Percentiles rank a stretch among this genome's conserved stretches.
Conservation (phyloP, 352 stramenopile genomes). For the Phytophthora fragariae region DNA sequence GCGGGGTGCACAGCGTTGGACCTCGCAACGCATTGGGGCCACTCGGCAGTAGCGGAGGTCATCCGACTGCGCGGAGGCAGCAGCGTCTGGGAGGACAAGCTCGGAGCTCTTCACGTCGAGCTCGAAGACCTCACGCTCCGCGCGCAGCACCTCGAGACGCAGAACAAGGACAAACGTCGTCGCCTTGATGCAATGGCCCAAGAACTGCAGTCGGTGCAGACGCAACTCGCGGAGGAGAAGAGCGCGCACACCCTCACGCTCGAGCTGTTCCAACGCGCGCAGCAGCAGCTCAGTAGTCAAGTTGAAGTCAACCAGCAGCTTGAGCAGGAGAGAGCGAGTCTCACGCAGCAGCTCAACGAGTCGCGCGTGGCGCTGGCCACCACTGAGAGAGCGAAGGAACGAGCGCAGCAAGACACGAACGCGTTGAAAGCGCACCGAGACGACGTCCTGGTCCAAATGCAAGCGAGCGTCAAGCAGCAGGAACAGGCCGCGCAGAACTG, state of each 20-base stretch:
- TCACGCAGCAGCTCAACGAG: slow-evolving; percentile 33
- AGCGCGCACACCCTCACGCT: slow-evolving; percentile 31
- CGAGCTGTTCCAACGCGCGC: slow-evolving; percentile 15
- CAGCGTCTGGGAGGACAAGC: slow-evolving; percentile 82
- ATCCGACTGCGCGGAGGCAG: slow-evolving; percentile 67
- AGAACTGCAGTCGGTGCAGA: slow-evolving; percentile 52
- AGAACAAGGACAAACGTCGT: slow-evolving; percentile 41
- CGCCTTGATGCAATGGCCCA: slow-evolving; percentile 22
- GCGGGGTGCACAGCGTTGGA: slow-evolving; percentile 74
- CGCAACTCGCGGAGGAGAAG: slow-evolving; percentile 57
- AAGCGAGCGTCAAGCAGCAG: slow-evolving; percentile 55
- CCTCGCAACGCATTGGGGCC: slow-evolving; percentile 77
- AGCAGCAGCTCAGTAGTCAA: slow-evolving; percentile 17
- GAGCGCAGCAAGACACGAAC: slow-evolving; percentile 35
- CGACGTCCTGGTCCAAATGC: slow-evolving; percentile 57
- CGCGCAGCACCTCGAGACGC: slow-evolving; percentile 32
- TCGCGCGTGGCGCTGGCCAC: slow-evolving; percentile 44
- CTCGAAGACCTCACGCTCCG: slow-evolving; percentile 57
- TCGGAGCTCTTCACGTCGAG: slow-evolving; percentile 68
- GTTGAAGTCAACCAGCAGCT: slow-evolving; percentile 16
- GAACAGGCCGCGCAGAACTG: slow-evolving; percentile 52
- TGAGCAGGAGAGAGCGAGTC: slow-evolving; percentile 13
- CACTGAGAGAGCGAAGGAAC: slow-evolving; percentile 35
- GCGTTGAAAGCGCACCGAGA: slow-evolving; percentile 56
- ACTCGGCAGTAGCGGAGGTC: slow-evolving; percentile 73